Evolutionary conservation across 768 basidiomycete genomes (phyloP).

Genomic region (Lactifluus rugatus): DNA sequence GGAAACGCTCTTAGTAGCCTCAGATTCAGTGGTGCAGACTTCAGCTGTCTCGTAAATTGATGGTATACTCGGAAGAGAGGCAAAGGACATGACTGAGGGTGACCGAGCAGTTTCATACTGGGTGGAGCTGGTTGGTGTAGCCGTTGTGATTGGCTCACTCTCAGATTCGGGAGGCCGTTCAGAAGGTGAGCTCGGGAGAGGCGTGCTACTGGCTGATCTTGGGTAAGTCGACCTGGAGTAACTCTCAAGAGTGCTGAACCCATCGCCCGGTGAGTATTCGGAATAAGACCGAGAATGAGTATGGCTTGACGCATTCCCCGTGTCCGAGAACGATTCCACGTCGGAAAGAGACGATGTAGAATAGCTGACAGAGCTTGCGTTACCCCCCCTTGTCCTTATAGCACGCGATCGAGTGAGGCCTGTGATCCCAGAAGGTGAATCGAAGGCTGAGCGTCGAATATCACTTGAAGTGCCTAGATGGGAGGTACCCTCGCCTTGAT

Average conservation of each 20-base stretch:
- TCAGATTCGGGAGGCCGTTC: slow-evolving; percentile 23
- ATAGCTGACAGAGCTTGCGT: slow-evolving; percentile 34
- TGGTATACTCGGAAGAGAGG: slow-evolving; percentile 51
- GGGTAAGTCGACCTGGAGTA: slow-evolving; percentile 13
- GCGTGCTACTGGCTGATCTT: slow-evolving; percentile 14
- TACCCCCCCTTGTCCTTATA: slow-evolving; percentile 40
- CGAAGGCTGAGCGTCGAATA: slow-evolving; percentile 30
- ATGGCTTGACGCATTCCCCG: slow-evolving; percentile 40
- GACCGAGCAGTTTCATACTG: slow-evolving; percentile 41
- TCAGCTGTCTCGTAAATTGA: slow-evolving; percentile 33
- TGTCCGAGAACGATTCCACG: slow-evolving; percentile 44
- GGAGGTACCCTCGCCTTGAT: neutral
- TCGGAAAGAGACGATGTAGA: slow-evolving; percentile 32
- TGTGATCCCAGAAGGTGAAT: slow-evolving; percentile 31
- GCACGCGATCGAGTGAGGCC: slow-evolving; percentile 48
- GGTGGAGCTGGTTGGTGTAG: slow-evolving; percentile 11
- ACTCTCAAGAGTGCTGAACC: slow-evolving; percentile 19
- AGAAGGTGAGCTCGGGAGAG: slow-evolving; percentile 28
- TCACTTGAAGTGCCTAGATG: neutral
- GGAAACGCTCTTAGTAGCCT: slow-evolving; percentile 10
- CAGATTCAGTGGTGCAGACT: slow-evolving; percentile 25
- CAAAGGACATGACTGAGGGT: slow-evolving; percentile 39
- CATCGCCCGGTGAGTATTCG: slow-evolving; percentile 19
- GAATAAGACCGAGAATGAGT: slow-evolving; percentile 24
- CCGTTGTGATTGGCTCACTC: slow-evolving; percentile 25